Evolutionary conservation across 2,329 filamentous ascomycete genomes (phyloP).

Genomic region (Pseudogymnoascus sp.): DNA sequence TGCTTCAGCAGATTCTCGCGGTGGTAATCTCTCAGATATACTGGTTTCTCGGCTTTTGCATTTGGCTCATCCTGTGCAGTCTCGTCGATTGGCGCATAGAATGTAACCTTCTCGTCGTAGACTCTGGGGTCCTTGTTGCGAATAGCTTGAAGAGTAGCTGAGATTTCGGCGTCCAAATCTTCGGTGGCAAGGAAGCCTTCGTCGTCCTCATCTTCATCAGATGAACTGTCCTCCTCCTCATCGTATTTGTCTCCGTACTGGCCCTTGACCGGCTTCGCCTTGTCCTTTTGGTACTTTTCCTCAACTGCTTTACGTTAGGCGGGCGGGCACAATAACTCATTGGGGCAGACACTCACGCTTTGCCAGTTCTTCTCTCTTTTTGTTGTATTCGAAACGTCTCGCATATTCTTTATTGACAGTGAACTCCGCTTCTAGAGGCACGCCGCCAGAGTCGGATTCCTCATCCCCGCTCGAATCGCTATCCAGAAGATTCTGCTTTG

Average conservation of each 20-base stretch:
- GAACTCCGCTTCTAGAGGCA: slow-evolving; percentile 38
- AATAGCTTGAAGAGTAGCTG: slow-evolving; percentile 78
- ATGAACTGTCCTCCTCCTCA: slow-evolving; percentile 56
- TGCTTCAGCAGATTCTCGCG: slow-evolving; percentile 70
- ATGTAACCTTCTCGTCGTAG: slow-evolving; percentile 71
- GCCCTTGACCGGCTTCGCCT: slow-evolving; percentile 32
- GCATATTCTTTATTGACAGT: slow-evolving; percentile 90
- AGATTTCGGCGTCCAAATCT: slow-evolving; percentile 77
- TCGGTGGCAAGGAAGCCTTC: slow-evolving; percentile 79
- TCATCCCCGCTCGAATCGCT: slow-evolving; percentile 29
- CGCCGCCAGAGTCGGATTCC: slow-evolving; percentile 28
- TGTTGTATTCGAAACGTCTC: slow-evolving; percentile 87
- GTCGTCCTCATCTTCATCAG: slow-evolving; percentile 80
- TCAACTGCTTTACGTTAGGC: slow-evolving; percentile 53
- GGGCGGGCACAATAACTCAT: slow-evolving; percentile 6
- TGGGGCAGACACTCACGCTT: slow-evolving; percentile 41
- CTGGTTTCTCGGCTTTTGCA: slow-evolving; percentile 67
- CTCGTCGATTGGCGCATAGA: slow-evolving; percentile 61
- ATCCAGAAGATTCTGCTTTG: slow-evolving; percentile 40
- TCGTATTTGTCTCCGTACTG: slow-evolving; percentile 36
- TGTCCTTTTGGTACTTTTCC: slow-evolving; percentile 61
- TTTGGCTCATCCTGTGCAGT: slow-evolving; percentile 31
- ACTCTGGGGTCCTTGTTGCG: slow-evolving; percentile 83
- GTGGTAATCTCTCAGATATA: slow-evolving; percentile 85
- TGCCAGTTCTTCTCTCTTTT: slow-evolving; percentile 83